Conservation (phyloP, 495 filamentous ascomycete genomes). For the Hyaloscypha variabilis region DNA sequence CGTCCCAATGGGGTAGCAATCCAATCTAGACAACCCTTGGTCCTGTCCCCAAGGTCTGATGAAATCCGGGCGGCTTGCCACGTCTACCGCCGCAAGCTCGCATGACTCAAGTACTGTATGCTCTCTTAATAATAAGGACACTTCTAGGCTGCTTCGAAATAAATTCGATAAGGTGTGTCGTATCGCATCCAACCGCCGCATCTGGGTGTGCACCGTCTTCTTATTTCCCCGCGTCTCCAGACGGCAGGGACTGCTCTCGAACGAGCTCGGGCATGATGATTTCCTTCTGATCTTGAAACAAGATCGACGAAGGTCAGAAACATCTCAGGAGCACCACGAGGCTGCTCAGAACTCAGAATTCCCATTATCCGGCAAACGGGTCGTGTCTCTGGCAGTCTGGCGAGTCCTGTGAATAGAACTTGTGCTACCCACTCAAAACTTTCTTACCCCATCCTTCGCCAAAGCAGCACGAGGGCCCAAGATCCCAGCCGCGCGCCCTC, state of each 20-base stretch:
- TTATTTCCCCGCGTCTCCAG: constrained; percentile 19
- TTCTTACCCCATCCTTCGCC: constrained; percentile 1
- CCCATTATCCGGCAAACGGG: neutral
- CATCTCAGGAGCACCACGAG: neutral
- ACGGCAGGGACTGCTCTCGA: neutral
- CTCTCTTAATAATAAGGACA: neutral
- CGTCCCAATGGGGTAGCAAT: neutral
- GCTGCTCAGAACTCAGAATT: neutral
- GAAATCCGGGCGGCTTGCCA: neutral
- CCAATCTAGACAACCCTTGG: neutral
- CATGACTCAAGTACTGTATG: constrained; percentile 19
- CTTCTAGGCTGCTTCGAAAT: constrained; percentile 21
- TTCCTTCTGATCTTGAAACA: constrained; percentile 4
- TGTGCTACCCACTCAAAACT: neutral
- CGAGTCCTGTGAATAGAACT: neutral
- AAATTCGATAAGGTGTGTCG: constrained; percentile 16
- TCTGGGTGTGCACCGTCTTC: constrained; percentile 1
- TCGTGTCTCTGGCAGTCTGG: neutral
- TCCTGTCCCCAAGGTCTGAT: neutral
- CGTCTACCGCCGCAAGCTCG: neutral
- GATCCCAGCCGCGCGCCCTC: neutral
- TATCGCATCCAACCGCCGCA: constrained; percentile 3
- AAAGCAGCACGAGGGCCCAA: constrained; percentile 5
- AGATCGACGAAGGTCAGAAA: neutral
- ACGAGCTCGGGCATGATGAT: neutral